Evolutionary conservation across 257 asterid genomes (phyloP).

Genomic region (Galeopsis tetrahit): DNA sequence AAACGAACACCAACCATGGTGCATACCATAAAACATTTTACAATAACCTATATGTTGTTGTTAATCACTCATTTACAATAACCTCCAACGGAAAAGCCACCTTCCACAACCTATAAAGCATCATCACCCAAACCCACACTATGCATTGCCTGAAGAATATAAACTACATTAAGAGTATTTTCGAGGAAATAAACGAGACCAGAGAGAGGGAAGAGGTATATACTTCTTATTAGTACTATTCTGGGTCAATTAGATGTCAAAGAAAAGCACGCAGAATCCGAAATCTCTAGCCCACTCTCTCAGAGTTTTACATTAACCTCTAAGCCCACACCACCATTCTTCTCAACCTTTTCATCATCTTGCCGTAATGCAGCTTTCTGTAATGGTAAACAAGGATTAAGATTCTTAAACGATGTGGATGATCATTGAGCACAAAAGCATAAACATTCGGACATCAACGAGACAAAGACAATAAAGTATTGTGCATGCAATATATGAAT

Average conservation of each 20-base stretch:
- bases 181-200: not conserved
- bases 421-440: not conserved
- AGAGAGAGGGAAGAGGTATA: conserved; percentile 27
- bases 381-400: conserved; percentile 29
- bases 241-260: conserved; percentile 25
- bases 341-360: conserved; percentile 35
- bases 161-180: not conserved
- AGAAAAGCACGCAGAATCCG: conserved; percentile 26
- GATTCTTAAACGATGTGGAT: conserved; percentile 5
- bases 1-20: conserved; percentile 22
- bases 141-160: conserved; percentile 26
- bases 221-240: conserved; percentile 28
- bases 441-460: not conserved
- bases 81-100: not conserved
- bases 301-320: conserved; percentile 38
- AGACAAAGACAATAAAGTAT: not conserved
- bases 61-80: conserved; percentile 34
- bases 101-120: conserved; percentile 29
- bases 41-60: conserved; percentile 26
- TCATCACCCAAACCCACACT: conserved; percentile 29
- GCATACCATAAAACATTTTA: conserved; percentile 20
- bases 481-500: not conserved
- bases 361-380: conserved; percentile 45
- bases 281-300: conserved; percentile 14
- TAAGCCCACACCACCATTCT: conserved; percentile 35